phyloP scores from a whole-genome alignment of 768 basidiomycete species.

The Lactarius indigo region DNA sequence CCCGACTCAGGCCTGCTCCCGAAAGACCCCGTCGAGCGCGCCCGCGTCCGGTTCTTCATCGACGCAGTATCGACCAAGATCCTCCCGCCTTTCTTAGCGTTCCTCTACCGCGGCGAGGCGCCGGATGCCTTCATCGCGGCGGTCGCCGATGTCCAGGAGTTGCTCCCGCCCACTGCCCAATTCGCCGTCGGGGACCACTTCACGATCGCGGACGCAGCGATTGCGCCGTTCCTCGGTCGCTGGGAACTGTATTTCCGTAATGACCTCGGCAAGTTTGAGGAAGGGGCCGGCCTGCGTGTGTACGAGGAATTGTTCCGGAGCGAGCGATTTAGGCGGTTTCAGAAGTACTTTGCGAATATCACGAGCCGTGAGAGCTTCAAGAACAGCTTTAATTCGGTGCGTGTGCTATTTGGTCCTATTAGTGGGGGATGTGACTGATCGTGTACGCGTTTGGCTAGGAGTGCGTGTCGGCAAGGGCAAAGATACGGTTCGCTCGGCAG shows the following conservation, averaged over 20 bases:
- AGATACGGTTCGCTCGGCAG: neutral
- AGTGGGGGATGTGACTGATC: neutral
- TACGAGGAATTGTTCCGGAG: slow-evolving; percentile 38
- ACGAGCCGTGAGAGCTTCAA: slow-evolving; percentile 49
- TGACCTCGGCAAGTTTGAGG: slow-evolving; percentile 46
- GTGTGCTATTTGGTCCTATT: slow-evolving; percentile 22
- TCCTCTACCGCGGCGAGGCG: slow-evolving; percentile 35
- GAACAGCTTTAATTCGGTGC: slow-evolving; percentile 49
- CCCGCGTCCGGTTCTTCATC: slow-evolving; percentile 56
- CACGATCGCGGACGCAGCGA: slow-evolving; percentile 56
- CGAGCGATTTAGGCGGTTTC: slow-evolving; percentile 45
- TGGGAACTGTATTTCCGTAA: slow-evolving; percentile 40
- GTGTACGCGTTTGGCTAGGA: neutral
- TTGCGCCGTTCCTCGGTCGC: slow-evolving; percentile 57
- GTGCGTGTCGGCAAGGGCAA: neutral
- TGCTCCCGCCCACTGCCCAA: slow-evolving; percentile 41
- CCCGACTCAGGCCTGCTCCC: slow-evolving; percentile 47
- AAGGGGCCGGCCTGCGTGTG: slow-evolving; percentile 39
- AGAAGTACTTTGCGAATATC: slow-evolving; percentile 43
- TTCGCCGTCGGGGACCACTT: slow-evolving; percentile 42
- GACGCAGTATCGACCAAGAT: slow-evolving; percentile 47
- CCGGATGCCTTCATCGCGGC: slow-evolving; percentile 39
- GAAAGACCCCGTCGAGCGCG: slow-evolving; percentile 48
- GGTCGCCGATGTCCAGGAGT: slow-evolving; percentile 44
- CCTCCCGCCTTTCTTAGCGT: slow-evolving; percentile 35